phyloP scores from a whole-genome alignment of 2,329 filamentous ascomycete species.

The Claviceps cyperi region DNA sequence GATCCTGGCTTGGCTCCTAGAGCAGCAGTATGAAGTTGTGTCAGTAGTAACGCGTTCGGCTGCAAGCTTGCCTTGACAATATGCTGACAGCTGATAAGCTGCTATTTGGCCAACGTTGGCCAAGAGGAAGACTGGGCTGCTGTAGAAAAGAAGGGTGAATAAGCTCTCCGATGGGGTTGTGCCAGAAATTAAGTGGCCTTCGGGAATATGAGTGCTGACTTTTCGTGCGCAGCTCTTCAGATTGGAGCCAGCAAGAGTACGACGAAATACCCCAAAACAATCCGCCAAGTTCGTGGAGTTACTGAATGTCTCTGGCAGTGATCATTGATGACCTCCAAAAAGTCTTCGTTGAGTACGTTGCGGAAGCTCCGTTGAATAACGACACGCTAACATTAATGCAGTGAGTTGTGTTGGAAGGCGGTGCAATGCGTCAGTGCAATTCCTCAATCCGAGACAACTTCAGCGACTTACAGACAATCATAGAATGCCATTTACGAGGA shows the following conservation, averaged over 20 bases:
- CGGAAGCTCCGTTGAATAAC: not conserved
- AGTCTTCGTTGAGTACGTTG: slow-evolving; percentile 50
- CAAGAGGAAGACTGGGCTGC: slow-evolving; percentile 58
- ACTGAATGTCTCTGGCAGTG: slow-evolving; percentile 17
- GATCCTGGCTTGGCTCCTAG: slow-evolving; percentile 26
- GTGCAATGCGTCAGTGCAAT: slow-evolving; percentile 31
- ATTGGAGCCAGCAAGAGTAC: slow-evolving; percentile 1
- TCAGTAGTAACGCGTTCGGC: not conserved
- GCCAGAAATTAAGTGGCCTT: not conserved
- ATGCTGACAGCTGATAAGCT: slow-evolving; percentile 1
- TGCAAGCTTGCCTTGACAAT: slow-evolving; percentile 37
- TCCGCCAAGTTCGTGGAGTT: not conserved
- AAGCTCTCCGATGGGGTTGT: slow-evolving; percentile 16
- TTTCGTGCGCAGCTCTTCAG: not conserved
- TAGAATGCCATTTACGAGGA: slow-evolving; percentile 47
- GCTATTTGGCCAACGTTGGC: slow-evolving; percentile 20
- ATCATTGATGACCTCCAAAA: slow-evolving; percentile 46
- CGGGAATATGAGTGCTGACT: not conserved
- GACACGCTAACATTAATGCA: not conserved
- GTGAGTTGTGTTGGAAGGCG: slow-evolving; percentile 56
- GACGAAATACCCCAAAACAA: not conserved
- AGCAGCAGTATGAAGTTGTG: slow-evolving; percentile 15
- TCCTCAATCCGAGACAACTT: not conserved
- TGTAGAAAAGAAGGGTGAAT: slow-evolving; percentile 50
- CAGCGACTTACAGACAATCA: not conserved